Evolutionary conservation across 1,284 basidiomycete genomes (phyloP).

Genomic region (Heterobasidion parviporum): DNA sequence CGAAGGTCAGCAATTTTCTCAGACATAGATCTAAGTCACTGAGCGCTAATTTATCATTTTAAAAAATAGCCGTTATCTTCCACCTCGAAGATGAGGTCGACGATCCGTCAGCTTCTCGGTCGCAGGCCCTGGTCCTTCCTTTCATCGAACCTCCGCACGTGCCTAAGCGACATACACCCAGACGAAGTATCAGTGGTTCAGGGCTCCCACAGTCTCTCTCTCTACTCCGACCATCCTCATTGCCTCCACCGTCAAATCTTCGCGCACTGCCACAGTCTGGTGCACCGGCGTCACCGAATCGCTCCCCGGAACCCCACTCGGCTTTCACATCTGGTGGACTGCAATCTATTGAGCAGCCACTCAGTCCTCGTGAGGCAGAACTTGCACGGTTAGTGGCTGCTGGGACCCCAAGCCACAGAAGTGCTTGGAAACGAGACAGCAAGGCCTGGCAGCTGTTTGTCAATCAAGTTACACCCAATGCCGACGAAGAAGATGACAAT

Average conservation of each 20-base stretch:
- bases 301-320: background rate
- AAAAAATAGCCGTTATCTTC: constrained; percentile 53
- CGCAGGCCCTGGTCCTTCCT: constrained; percentile 8
- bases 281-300: background rate
- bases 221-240: constrained; percentile 55
- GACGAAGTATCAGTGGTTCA: constrained; percentile 21
- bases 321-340: background rate
- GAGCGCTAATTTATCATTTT: constrained; percentile 5
- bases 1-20: constrained; percentile 18
- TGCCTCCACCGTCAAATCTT: constrained; percentile 51
- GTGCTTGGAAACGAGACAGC: constrained; percentile 56
- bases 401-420: constrained; percentile 60
- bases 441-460: constrained; percentile 59
- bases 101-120: constrained; percentile 13
- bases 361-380: constrained; percentile 43
- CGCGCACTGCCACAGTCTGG: constrained; percentile 22
- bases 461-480: constrained; percentile 22
- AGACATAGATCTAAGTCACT: background rate
- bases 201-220: constrained; percentile 49
- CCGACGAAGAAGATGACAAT: constrained; percentile 29
- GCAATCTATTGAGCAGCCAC: constrained; percentile 1
- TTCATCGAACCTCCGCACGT: constrained; percentile 15
- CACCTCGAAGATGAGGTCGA: constrained; percentile 47
- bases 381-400: constrained; percentile 57
- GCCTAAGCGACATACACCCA: constrained; percentile 14